A percentile compares a stretch with the other conserved stretches of the same genome.
phyloP scores from a whole-genome alignment of 1,139 yeast genomes.

The Candida frijolesensis region DNA sequence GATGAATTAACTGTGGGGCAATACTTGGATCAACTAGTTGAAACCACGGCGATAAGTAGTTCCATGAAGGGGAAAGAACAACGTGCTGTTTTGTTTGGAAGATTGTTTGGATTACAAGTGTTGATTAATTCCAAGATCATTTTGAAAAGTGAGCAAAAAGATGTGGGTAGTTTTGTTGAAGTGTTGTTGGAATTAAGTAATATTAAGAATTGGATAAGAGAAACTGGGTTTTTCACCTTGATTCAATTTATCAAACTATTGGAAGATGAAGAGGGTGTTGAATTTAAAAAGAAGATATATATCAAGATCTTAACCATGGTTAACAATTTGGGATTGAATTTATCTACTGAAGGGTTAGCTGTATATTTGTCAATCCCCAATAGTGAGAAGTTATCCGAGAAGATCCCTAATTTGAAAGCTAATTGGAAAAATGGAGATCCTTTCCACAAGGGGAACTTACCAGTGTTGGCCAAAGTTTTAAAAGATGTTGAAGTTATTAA shows the following conservation, averaged over 20 bases:
- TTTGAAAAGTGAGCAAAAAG: constrained; percentile 28
- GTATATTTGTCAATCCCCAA: constrained; percentile 57
- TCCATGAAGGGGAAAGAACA: constrained; percentile 80
- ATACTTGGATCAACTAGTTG: constrained; percentile 47
- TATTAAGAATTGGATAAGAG: constrained; percentile 83
- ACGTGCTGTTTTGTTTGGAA: constrained; percentile 79
- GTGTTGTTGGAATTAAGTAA: constrained; percentile 60
- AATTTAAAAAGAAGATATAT: constrained; percentile 22
- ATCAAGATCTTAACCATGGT: constrained; percentile 40
- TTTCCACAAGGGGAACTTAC: constrained; percentile 64
- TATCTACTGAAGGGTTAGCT: constrained; percentile 82
- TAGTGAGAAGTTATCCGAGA: constrained; percentile 27
- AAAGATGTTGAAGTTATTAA: constrained; percentile 54
- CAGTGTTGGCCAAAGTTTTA: constrained; percentile 62
- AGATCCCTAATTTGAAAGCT: constrained; percentile 30
- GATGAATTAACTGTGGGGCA: constrained; percentile 27
- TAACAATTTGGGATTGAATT: constrained; percentile 56
- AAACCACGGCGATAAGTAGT: constrained; percentile 44
- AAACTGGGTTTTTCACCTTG: constrained; percentile 73
- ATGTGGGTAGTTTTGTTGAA: constrained; percentile 40
- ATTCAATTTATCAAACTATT: constrained; percentile 45
- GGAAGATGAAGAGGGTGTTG: constrained; percentile 9
- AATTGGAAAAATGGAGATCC: constrained; percentile 80
- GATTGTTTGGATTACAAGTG: constrained; percentile 81
- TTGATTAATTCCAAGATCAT: constrained; percentile 61